Conservation (phyloP, 2,329 filamentous ascomycete species). For the Diplocarpon rosae region DNA sequence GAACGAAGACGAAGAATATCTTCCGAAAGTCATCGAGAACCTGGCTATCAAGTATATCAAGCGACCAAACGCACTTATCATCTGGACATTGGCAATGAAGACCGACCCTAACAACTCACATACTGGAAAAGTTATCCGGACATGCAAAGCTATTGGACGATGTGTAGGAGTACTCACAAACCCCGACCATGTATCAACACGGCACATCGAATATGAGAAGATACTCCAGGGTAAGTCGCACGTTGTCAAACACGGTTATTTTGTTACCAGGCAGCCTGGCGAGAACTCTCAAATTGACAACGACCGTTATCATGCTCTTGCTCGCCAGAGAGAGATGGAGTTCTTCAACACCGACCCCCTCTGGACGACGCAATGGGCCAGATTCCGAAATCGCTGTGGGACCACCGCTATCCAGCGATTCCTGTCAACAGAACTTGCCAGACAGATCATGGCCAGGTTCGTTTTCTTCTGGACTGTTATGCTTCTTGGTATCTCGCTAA, state of each 20-base stretch:
- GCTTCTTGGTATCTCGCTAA: background rate
- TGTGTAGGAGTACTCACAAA: slow-evolving; percentile 76
- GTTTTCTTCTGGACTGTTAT: background rate
- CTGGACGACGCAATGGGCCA: background rate
- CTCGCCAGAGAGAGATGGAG: background rate
- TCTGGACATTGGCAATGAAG: slow-evolving; percentile 70
- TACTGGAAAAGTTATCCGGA: slow-evolving; percentile 53
- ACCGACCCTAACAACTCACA: slow-evolving; percentile 66
- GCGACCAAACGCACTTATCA: slow-evolving; percentile 59
- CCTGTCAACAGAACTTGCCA: background rate
- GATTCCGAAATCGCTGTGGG: background rate
- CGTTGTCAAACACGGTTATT: slow-evolving; percentile 63
- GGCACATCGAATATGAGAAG: slow-evolving; percentile 46
- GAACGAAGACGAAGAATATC: slow-evolving; percentile 46
- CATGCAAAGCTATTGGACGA: slow-evolving; percentile 42
- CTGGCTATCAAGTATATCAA: slow-evolving; percentile 60
- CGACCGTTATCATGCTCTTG: background rate
- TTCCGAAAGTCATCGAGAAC: slow-evolving; percentile 62
- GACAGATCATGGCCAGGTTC: background rate
- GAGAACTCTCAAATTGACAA: background rate
- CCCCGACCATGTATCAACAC: slow-evolving; percentile 55
- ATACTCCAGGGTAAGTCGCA: slow-evolving; percentile 53
- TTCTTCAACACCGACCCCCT: background rate
- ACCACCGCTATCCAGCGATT: background rate
- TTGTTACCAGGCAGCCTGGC: slow-evolving; percentile 51